phyloP scores from a whole-genome alignment of 2,329 filamentous ascomycete species.

The Aspergillus japonicus region DNA sequence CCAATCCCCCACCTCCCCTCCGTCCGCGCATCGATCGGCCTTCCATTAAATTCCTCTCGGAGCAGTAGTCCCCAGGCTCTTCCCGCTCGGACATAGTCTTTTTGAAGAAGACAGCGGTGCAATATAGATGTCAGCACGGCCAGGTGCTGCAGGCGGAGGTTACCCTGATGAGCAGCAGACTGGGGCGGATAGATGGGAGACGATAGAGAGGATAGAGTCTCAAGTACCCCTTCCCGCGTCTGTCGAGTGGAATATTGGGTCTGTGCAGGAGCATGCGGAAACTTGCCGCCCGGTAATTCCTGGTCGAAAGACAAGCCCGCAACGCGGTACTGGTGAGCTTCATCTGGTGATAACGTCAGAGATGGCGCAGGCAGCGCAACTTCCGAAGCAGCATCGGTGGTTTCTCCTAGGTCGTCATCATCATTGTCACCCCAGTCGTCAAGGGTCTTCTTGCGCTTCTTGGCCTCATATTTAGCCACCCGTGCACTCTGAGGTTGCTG shows the following conservation, averaged over 20 bases:
- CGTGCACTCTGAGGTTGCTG: constrained; percentile 37
- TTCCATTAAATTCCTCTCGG: constrained; percentile 58
- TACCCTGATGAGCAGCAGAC: constrained; percentile 32
- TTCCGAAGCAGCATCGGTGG: constrained; percentile 32
- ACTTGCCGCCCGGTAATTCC: constrained; percentile 40
- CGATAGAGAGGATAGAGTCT: constrained; percentile 31
- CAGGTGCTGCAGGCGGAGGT: constrained; percentile 56
- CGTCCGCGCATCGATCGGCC: constrained; percentile 65
- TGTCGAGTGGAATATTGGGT: constrained; percentile 11
- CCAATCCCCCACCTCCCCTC: constrained; percentile 78
- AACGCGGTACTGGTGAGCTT: constrained; percentile 45
- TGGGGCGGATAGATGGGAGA: constrained; percentile 36
- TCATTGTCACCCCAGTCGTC: constrained; percentile 29
- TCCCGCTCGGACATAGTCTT: constrained; percentile 69
- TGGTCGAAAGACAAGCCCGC: constrained; percentile 41
- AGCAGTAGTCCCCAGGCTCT: constrained; percentile 74
- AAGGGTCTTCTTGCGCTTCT: constrained; percentile 34
- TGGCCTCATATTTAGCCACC: constrained; percentile 35
- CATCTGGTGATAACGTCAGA: constrained; percentile 39
- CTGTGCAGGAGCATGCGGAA: constrained; percentile 39
- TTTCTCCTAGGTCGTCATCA: constrained; percentile 25
- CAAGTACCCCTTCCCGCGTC: constrained; percentile 22
- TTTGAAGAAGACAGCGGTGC: constrained; percentile 68
- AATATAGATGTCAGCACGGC: constrained; percentile 67
- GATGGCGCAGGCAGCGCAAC: constrained; percentile 22